phyloP scores from a whole-genome alignment of 805 yeast genomes.

The Isabelozyma pseudorhagii region DNA sequence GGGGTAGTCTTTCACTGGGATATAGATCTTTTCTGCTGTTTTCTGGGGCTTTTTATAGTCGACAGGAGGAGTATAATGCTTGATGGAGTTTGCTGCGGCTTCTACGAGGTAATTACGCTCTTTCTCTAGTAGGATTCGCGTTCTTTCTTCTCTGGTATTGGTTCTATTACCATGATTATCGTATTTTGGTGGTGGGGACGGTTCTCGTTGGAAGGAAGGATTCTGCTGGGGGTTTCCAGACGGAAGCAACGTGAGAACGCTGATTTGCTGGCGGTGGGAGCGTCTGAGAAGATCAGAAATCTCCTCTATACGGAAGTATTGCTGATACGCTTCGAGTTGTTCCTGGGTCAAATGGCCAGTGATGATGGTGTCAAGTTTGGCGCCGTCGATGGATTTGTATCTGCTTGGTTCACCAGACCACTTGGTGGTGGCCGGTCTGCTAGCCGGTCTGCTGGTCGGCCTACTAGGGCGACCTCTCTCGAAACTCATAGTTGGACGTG shows the following conservation, averaged over 20 bases:
- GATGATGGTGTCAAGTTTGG: conserved; percentile 30
- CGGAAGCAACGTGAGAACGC: conserved; percentile 50
- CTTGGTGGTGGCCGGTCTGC: conserved; percentile 15
- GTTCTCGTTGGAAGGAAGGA: conserved; percentile 52
- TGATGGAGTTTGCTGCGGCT: conserved; percentile 65
- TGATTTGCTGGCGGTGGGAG: conserved; percentile 21
- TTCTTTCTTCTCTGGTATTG: conserved; percentile 76
- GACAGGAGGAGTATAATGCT: conserved; percentile 75
- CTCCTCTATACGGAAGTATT: conserved; percentile 74
- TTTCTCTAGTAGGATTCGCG: conserved; percentile 58
- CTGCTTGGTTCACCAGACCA: conserved; percentile 34
- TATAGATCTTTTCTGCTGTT: conserved; percentile 75
- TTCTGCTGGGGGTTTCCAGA: conserved; percentile 20
- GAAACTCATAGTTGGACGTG: background rate
- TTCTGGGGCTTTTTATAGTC: conserved; percentile 70
- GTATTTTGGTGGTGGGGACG: conserved; percentile 91
- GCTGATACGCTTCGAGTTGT: conserved; percentile 73
- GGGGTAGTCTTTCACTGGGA: conserved; percentile 85
- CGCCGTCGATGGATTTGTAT: conserved; percentile 16
- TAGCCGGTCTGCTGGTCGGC: background rate
- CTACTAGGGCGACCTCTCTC: background rate
- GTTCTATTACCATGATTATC: conserved; percentile 79
- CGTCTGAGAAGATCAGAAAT: conserved; percentile 55
- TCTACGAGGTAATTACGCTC: conserved; percentile 83
- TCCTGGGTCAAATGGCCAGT: conserved; percentile 54